These are phyloP conservation scores for Delonix regia DNA, from an alignment of 306 rosid species.

Conservation along the genomic window DNA sequence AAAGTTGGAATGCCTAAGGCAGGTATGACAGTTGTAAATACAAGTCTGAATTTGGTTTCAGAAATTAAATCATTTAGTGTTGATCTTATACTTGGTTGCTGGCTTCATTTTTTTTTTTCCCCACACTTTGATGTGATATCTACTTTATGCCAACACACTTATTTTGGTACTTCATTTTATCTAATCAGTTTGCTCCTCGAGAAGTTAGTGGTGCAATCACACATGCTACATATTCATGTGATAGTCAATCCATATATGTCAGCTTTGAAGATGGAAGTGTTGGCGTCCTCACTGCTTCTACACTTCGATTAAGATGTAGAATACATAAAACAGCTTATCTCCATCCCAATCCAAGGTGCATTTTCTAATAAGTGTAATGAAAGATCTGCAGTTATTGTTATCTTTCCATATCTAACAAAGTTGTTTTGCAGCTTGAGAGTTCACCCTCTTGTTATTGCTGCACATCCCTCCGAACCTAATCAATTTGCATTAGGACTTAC, in stretches of 20 bases:
- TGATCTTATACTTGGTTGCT: background rate
- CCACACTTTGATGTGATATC: conserved; percentile 33
- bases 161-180: conserved; percentile 31
- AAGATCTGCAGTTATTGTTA: conserved; percentile 5
- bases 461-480: conserved; percentile 90
- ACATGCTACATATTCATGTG: conserved; percentile 90
- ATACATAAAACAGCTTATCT: conserved; percentile 79
- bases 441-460: conserved; percentile 82
- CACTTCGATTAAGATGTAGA: conserved; percentile 87
- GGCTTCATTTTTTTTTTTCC: conserved; percentile 14
- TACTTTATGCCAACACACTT: conserved; percentile 17
- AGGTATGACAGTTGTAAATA: conserved; percentile 50
- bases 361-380: conserved; percentile 24
- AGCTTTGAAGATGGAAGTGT: conserved; percentile 93
- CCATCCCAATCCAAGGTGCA: conserved; percentile 77
- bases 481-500: conserved; percentile 93
- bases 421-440: conserved; percentile 63
- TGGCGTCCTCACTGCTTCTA: conserved; percentile 79
- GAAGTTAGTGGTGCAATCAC: conserved; percentile 92
- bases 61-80: background rate
- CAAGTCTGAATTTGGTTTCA: conserved; percentile 10
- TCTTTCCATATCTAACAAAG: conserved; percentile 3
- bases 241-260: conserved; percentile 82
- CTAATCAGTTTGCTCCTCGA: conserved; percentile 64
- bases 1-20: conserved; percentile 83